Percentiles rank a stretch among this genome's conserved stretches.
Conservation (phyloP, 2,329 filamentous ascomycete genomes). For the Botryosphaeria dothidea region DNA sequence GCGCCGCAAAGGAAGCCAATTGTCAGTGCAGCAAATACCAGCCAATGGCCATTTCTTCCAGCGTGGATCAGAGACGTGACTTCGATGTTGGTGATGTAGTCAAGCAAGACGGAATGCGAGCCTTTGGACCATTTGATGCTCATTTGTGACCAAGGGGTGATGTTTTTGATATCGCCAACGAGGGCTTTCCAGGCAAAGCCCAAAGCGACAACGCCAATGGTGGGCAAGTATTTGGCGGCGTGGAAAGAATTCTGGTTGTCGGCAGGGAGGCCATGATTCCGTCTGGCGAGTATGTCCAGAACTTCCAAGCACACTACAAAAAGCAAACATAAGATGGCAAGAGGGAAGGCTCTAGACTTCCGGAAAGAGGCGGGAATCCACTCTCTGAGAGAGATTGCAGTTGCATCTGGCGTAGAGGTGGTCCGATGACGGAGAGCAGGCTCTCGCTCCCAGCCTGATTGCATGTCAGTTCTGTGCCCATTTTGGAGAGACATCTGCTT, state of each 20-base stretch:
- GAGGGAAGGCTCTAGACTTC: not conserved
- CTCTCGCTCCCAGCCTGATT: not conserved
- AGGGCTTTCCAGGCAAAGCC: not conserved
- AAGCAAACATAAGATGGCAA: not conserved
- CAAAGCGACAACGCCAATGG: not conserved
- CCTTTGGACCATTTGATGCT: not conserved
- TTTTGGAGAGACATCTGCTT: not conserved
- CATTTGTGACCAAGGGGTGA: not conserved
- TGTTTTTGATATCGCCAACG: not conserved
- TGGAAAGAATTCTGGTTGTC: not conserved
- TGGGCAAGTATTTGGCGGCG: not conserved
- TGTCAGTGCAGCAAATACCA: not conserved
- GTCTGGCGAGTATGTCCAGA: not conserved
- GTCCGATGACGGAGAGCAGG: not conserved
- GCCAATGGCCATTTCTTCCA: not conserved
- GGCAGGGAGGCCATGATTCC: not conserved
- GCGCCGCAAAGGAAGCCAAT: conserved; percentile 5
- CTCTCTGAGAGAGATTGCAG: no score
- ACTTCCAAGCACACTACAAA: not conserved
- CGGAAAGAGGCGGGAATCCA: not conserved
- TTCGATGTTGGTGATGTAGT: not conserved
- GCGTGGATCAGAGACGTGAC: not conserved
- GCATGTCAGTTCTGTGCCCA: not conserved
- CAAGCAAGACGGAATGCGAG: not conserved
- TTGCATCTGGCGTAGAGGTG: not conserved